Evolutionary conservation across 371 early-diverging fungal species (phyloP), one percentile per base, ranked within the genome.

Genomic region (Zancudomyces culisetae): DNA sequence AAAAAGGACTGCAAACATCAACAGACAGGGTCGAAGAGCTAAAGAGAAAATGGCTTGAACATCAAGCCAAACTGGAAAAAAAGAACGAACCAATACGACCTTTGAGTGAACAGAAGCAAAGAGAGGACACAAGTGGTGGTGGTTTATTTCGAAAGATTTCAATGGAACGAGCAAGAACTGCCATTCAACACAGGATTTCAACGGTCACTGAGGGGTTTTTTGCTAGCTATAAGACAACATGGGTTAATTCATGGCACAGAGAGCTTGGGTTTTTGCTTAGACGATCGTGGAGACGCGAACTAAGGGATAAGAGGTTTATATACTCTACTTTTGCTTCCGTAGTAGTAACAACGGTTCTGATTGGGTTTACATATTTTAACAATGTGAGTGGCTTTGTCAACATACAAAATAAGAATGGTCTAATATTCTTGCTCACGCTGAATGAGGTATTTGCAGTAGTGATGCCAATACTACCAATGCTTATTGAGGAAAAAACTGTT

Each of bases 331-430:
- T 55, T 23, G 42, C 27, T 4, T 56, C 57, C 27, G 27, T 47
- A 1, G 23, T 62, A 23, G 53, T 56, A 4, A 55, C 59, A 54
- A 26, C 56, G 27, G 6, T 69, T 23, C 46, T 80, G 40, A 73
- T 79, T 52, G 85, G 84, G 39, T 79, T 87, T 70, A 73, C 83
- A 2, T 87, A 79, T 66, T 80, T 70, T 73, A 73, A 78, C 45
- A 63, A 76, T 2, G 70, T 69, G 18, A 35, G 64, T 47, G 62
- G 74, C 22, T 64, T 75, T 20, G 53, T 70, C 21, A 84, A 82
- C 49, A 69, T 80, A 55, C 79, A 80, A 52, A 80, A 79, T 57
- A 70, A 79, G 51, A 69, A 80, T 51, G 83, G 85, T 61, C 77
- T 77, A 35, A 68, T 85, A 29, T 85, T 84, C 63, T 72, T 76